Percentiles rank a stretch among this genome's conserved stretches.
Evolutionary conservation across 371 early-diverging fungal genomes (phyloP).

Genomic region (Lichtheimia corymbifera): DNA sequence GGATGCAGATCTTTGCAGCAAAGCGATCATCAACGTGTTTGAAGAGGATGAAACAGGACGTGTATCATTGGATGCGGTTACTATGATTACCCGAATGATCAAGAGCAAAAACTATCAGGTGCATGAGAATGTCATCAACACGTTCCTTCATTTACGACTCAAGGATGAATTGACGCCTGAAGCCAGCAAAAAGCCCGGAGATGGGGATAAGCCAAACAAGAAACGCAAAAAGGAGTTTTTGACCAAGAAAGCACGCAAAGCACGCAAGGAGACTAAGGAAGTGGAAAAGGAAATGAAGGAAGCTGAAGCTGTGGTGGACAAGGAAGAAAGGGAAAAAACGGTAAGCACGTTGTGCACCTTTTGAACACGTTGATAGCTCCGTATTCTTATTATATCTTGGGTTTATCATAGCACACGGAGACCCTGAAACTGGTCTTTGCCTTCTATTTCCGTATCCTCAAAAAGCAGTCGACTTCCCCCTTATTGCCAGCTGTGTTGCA

Average conservation of each 20-base stretch:
- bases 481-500: conserved; percentile 86
- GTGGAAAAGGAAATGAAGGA: conserved; percentile 81
- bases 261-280: conserved; percentile 70
- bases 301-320: conserved; percentile 78
- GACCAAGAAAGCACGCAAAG: conserved; percentile 74
- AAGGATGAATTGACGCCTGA: conserved; percentile 71
- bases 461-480: conserved; percentile 75
- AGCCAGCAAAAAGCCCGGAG: conserved; percentile 42
- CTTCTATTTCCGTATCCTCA: conserved; percentile 92
- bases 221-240: conserved; percentile 60
- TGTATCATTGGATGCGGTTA: conserved; percentile 82
- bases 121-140: conserved; percentile 65
- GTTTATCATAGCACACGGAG: conserved; percentile 71
- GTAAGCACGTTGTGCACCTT: conserved; percentile 32
- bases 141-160: conserved; percentile 78
- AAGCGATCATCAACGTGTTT: conserved; percentile 77
- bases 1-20: conserved; percentile 71
- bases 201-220: conserved; percentile 9
- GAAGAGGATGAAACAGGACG: conserved; percentile 85
- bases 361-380: not conserved
- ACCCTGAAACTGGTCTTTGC: conserved; percentile 90
- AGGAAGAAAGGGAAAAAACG: conserved; percentile 70
- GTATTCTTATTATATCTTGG: not conserved
- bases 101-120: conserved; percentile 80
- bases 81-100: conserved; percentile 80